Evolutionary conservation across 352 stramenopile genomes (phyloP), one percentile per base, ranked within the genome.

Genomic region (Phytopythium delawarense): DNA sequence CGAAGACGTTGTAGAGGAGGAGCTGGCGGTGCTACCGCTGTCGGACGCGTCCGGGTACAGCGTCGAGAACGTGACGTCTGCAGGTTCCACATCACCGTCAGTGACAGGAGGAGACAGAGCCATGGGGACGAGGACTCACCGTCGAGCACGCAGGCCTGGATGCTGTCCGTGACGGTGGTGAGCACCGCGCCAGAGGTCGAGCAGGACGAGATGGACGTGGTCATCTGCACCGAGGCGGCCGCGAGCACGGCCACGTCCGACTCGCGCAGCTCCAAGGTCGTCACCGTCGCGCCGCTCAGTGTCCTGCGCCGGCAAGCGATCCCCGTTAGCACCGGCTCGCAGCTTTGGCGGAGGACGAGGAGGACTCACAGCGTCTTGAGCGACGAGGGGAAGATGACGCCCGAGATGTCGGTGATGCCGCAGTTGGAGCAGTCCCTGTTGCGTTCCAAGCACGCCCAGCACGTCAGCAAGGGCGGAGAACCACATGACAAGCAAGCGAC

Each of bases 191-290:
- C 67, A 4, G 65, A 67, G 30, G 55, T 67, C 7, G 62, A 64
- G 48, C 71, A 75, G 5, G 67, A 54, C 6, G 65, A 55, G 21
- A 74, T 30, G 20, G 59, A 68, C 23, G 67, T 57, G 1, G 62
- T 71, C 6, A 71, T 34, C 42, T 65, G 75, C 12, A 79, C 37
- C 8, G 71, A 59, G 11, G 66, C 68, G 23, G 49, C 70, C 52
- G 74, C 30, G 7, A 81, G 34, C 6, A 70, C 62, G 4, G 69
- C 51, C 7, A 79, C 49, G 52, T 81, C 74, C 25, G 74, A 81
- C 52, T 74, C 20, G 16, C 74, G 74, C 7, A 78, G 44, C 45
- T 71, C 40, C 21, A 81, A 75, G 23, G 58, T 78, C 23, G 70
- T 69, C 28, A 78, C 55, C 0, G 66, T 71, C 30, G 72, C 61